These are phyloP conservation scores for Ulmus americana DNA, from an alignment of 331 rosid genomes.

Conservation along the genomic window DNA sequence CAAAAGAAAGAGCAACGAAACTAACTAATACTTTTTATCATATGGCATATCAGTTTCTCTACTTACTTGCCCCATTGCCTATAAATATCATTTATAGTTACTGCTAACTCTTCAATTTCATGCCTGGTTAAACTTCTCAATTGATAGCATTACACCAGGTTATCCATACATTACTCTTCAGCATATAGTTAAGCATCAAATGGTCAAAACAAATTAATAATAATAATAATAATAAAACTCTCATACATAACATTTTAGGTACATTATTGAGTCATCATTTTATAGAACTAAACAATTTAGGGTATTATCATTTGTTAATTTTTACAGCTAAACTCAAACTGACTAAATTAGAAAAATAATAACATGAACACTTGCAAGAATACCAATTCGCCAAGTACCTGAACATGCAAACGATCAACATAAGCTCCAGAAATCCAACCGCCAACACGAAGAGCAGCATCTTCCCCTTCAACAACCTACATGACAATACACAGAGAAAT, in stretches of 20 bases:
- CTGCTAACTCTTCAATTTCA: constrained; percentile 6
- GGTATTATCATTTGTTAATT: no score
- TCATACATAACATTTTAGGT: background rate
- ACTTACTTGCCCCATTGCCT: background rate
- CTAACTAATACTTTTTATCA: background rate
- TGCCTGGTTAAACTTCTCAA: background rate
- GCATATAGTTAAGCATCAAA: background rate
- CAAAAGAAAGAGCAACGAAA: background rate
- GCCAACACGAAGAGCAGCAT: constrained; percentile 57
- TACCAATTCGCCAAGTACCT: constrained; percentile 38
- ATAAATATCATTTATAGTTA: background rate
- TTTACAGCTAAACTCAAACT: no score
- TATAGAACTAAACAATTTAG: no score
- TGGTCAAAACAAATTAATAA: background rate
- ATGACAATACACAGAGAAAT: constrained; percentile 5
- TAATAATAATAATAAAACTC: no score
- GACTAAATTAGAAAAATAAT: no score
- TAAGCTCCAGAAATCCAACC: constrained; percentile 82
- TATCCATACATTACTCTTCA: background rate
- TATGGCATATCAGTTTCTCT: background rate
- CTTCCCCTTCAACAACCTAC: constrained; percentile 93
- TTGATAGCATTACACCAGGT: background rate
- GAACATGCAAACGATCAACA: constrained; percentile 81
- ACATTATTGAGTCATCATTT: background rate
- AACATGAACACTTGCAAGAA: background rate